A percentile compares a stretch with the other conserved stretches of the same genome.
These are phyloP conservation scores for Auxenochlorella pyrenoidosa DNA, from an alignment of 139 green algal genomes.

Conservation along the genomic window DNA sequence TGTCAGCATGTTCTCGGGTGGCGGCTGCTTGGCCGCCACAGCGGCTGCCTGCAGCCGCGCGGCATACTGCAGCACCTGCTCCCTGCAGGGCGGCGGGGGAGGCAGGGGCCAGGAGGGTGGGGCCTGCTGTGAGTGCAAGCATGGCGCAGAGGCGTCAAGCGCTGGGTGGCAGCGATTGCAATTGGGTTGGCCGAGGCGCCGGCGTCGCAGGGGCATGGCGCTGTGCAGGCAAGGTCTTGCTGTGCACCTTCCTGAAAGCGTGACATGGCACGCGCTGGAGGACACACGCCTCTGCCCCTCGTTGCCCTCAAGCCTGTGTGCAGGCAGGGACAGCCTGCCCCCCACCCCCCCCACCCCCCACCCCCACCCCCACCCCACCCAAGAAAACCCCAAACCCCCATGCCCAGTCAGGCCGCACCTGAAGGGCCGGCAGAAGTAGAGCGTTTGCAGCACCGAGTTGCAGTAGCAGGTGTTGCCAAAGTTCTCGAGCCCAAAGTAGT, in stretches of 20 bases:
- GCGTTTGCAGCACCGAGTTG: conserved; percentile 95
- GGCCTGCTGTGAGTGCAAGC: no score
- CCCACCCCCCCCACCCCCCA: not conserved
- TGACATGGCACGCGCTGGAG: no score
- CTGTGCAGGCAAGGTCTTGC: no score
- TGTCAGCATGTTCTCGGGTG: conserved; percentile 89
- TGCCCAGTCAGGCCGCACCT: not conserved
- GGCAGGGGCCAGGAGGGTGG: not conserved
- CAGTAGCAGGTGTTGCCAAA: conserved; percentile 99
- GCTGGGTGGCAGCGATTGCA: no score
- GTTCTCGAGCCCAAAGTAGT: conserved; percentile 98
- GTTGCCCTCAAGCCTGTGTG: no score
- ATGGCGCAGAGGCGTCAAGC: no score
- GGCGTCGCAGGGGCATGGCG: no score
- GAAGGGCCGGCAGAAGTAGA: conserved; percentile 93
- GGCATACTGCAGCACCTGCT: conserved; percentile 85
- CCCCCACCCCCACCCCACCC: not conserved
- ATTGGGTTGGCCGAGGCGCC: no score
- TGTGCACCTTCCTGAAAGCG: no score
- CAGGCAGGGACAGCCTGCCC: no score
- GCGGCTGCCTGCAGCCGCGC: conserved; percentile 36
- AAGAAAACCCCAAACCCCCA: no score
- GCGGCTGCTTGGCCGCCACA: conserved; percentile 18
- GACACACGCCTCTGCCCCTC: no score
- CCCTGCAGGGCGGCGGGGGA: conserved; percentile 26